Evolutionary conservation across 2,329 filamentous ascomycete species (phyloP).

Genomic region (Clonostachys sp.): DNA sequence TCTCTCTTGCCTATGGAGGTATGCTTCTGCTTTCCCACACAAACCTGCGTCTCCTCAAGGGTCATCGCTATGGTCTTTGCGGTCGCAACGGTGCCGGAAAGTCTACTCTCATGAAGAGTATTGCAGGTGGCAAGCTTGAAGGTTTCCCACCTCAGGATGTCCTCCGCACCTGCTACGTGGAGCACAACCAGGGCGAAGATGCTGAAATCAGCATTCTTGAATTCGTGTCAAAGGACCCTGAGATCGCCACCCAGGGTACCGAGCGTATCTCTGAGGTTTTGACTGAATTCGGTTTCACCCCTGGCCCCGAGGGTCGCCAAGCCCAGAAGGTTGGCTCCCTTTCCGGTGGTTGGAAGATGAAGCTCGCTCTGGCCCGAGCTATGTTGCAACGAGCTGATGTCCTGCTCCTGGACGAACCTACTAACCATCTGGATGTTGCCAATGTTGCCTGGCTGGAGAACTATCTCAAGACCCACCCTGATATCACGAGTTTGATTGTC

Average conservation of each 20-base stretch:
- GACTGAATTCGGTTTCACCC: constrained; percentile 87
- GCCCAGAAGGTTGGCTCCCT: constrained; percentile 87
- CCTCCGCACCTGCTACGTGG: constrained; percentile 93
- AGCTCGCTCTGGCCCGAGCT: constrained; percentile 88
- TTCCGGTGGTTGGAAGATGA: constrained; percentile 99
- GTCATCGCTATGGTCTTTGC: constrained; percentile 94
- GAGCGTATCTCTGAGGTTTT: constrained; percentile 83
- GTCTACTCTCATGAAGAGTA: constrained; percentile 97
- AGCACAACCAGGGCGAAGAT: constrained; percentile 98
- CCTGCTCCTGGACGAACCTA: constrained; percentile 94
- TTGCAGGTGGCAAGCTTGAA: constrained; percentile 92
- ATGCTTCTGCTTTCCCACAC: constrained; percentile 97
- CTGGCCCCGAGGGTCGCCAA: constrained; percentile 85
- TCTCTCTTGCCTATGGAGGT: constrained; percentile 95
- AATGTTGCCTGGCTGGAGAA: constrained; percentile 96
- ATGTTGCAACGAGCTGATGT: constrained; percentile 98
- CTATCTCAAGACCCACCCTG: constrained; percentile 91
- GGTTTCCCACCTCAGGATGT: constrained; percentile 92
- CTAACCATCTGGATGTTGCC: constrained; percentile 94
- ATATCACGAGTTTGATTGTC: constrained; percentile 96
- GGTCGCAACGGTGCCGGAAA: constrained; percentile 97
- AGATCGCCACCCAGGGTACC: constrained; percentile 71
- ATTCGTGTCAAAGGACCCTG: constrained; percentile 85
- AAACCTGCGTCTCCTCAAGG: constrained; percentile 89
- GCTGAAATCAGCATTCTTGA: constrained; percentile 94